Evolutionary conservation across 352 stramenopile species (phyloP).

Genomic region (Phytophthora macrochlamydospora): DNA sequence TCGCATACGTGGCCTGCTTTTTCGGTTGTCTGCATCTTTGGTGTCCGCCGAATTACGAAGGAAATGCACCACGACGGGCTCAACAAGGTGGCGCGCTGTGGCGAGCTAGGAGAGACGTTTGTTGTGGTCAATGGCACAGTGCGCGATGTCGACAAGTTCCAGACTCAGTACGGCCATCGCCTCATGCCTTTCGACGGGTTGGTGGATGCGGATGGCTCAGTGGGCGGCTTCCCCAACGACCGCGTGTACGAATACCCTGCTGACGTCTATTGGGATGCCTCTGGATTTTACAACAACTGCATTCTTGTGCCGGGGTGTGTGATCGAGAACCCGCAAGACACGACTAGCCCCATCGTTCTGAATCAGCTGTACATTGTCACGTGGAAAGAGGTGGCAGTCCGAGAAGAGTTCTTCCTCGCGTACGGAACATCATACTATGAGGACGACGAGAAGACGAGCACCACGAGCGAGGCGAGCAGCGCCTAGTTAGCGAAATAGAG

Average conservation of each 20-base stretch:
- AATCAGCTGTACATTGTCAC: conserved; percentile 90
- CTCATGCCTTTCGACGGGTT: conserved; percentile 82
- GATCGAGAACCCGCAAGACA: conserved; percentile 81
- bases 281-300: conserved; percentile 90
- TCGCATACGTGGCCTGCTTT: conserved; percentile 83
- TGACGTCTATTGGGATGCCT: conserved; percentile 88
- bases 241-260: conserved; percentile 88
- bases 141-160: conserved; percentile 88
- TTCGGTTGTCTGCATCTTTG: conserved; percentile 90
- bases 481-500: conserved; percentile 48
- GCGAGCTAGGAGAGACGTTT: conserved; percentile 87
- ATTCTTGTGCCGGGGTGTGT: conserved; percentile 88
- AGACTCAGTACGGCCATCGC: conserved; percentile 87
- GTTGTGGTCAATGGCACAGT: conserved; percentile 88
- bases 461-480: conserved; percentile 33
- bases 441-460: conserved; percentile 74
- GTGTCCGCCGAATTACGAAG: conserved; percentile 84
- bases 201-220: conserved; percentile 84
- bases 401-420: conserved; percentile 88
- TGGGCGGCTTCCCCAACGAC: conserved; percentile 86
- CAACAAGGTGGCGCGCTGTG: conserved; percentile 87
- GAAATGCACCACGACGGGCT: conserved; percentile 88
- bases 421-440: conserved; percentile 91
- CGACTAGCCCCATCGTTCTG: conserved; percentile 76
- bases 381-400: conserved; percentile 85